Conservation (phyloP, 129 eudicot genomes). For the Saussurea involucrata region DNA sequence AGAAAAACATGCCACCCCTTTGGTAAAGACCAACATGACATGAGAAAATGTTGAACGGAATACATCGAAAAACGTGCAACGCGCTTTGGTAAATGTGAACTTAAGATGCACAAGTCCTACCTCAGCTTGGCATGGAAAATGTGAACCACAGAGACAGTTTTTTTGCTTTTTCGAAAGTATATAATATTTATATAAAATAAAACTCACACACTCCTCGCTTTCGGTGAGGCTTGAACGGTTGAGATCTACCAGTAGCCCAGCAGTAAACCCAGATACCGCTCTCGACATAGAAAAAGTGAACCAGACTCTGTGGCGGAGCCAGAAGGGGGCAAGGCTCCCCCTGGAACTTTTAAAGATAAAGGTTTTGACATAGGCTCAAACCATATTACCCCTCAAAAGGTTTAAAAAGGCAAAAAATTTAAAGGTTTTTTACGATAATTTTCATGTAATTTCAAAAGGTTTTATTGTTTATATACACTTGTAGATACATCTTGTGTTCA, state of each 20-base stretch:
- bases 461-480: too few relatives aligned
- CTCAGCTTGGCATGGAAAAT: not conserved
- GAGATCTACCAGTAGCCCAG: too few relatives aligned
- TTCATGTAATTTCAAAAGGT: too few relatives aligned
- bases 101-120: not conserved
- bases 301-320: not conserved
- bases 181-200: not conserved
- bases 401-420: too few relatives aligned
- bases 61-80: not conserved
- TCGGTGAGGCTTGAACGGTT: not conserved
- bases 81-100: not conserved
- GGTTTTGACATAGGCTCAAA: too few relatives aligned
- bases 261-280: too few relatives aligned
- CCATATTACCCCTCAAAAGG: too few relatives aligned
- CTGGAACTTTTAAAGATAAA: too few relatives aligned
- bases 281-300: constrained; percentile 12
- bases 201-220: not conserved
- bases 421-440: too few relatives aligned
- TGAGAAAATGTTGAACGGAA: not conserved
- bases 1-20: not conserved
- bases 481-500: too few relatives aligned
- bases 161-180: not conserved
- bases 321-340: too few relatives aligned
- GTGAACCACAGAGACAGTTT: not conserved
- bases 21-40: not conserved